Evolutionary conservation across 345 rosid species (phyloP), one percentile per base, ranked within the genome.

Genomic region (Acer saccharum): DNA sequence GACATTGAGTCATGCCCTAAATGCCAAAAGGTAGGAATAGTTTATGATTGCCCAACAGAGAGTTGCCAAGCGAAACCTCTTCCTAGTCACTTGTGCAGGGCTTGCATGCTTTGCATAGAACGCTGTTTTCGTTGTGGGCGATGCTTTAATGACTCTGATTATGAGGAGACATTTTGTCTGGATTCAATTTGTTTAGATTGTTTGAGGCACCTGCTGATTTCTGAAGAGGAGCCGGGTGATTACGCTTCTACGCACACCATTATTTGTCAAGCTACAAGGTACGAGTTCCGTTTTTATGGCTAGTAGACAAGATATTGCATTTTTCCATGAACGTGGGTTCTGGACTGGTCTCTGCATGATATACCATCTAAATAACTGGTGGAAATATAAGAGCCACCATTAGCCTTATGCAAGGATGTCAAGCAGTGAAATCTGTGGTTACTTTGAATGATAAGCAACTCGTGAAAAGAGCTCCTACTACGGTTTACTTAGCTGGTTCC

Each of bases 1-100:
- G 99, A 96, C 78, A 89, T 96, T 72, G 99, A 96, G 84, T 79
- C 79, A 79, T 96, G 99, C 76, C 99, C 98, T 0, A 88, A 85
- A 80, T 96, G 99, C 85, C 87, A 84, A 82, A 88, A 85, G 46
- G 80, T 81, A 62, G 89, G 92, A 86, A 84, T 96, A 61, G 89
- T 96, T 14, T 96, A 90, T 83, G 99, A 94, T 78, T 96, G 99
- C 83, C 97, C 99, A 20, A 89, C 88, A 0, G 90, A 92, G 78
- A 86, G 78, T 72, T 96, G 99, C 77, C 89, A 77, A 84, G 86
- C 82, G 81, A 90, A 84, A 68, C 83, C 75, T 25, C 77, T 79
- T 76, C 64, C 82, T 11, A 68, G 84, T 76, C 86, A 80, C 69
- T 77, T 72, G 2, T 96, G 99, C 71, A 87, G 99, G 81, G 98